phyloP scores from a whole-genome alignment of 2,329 filamentous ascomycete genomes.

The Kalmusia sp. region DNA sequence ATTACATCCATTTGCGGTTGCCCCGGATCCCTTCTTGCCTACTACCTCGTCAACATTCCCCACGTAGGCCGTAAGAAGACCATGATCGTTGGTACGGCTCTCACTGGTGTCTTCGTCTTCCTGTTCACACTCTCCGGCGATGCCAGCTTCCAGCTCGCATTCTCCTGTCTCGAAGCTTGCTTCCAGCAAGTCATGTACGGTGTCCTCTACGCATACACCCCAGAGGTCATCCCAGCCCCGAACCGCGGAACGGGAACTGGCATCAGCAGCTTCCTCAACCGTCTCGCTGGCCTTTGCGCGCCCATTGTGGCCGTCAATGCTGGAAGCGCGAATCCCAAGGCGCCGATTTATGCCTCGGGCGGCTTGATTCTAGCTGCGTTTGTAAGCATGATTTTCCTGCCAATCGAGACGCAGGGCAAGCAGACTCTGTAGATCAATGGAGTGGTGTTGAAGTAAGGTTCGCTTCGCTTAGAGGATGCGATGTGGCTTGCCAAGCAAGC shows the following conservation, averaged over 20 bases:
- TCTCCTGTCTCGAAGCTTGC: constrained; percentile 73
- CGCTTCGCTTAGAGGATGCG: neutral
- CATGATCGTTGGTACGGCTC: constrained; percentile 70
- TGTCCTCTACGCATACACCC: constrained; percentile 78
- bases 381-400: constrained; percentile 50
- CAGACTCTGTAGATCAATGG: constrained; percentile 44
- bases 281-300: constrained; percentile 70
- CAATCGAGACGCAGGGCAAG: constrained; percentile 53
- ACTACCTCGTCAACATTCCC: constrained; percentile 74
- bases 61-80: constrained; percentile 77
- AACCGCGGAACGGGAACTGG: constrained; percentile 75
- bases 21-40: constrained; percentile 77
- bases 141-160: constrained; percentile 66
- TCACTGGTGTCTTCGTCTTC: constrained; percentile 74
- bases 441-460: neutral
- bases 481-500: neutral
- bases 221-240: constrained; percentile 77
- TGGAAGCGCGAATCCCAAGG: constrained; percentile 45
- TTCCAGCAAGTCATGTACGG: constrained; percentile 68
- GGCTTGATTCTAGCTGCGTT: constrained; percentile 53
- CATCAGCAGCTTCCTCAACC: constrained; percentile 74
- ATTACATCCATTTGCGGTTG: constrained; percentile 80
- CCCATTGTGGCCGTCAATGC: constrained; percentile 67
- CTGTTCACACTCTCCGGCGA: constrained; percentile 67
- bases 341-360: constrained; percentile 53